Conservation (phyloP, 768 basidiomycete species). For the Pluteus cervinus region DNA sequence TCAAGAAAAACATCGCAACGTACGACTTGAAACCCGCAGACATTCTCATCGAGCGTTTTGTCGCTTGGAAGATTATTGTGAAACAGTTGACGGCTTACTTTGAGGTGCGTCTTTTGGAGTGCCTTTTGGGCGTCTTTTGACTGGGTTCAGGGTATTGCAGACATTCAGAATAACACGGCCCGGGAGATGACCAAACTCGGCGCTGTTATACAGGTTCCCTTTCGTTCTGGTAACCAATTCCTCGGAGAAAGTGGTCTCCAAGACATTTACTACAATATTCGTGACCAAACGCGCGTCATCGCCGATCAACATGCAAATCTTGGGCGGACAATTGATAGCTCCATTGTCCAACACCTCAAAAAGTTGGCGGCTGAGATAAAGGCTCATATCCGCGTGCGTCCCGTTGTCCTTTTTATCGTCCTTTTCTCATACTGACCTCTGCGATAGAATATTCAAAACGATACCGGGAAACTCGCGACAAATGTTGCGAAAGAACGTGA, state of each 20-base stretch:
- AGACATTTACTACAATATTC: slow-evolving; percentile 88
- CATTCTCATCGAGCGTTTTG: slow-evolving; percentile 92
- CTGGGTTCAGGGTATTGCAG: slow-evolving; percentile 42
- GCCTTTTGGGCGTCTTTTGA: neutral
- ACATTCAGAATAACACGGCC: slow-evolving; percentile 94
- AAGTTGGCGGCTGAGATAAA: slow-evolving; percentile 95
- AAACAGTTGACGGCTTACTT: slow-evolving; percentile 95
- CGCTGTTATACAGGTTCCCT: slow-evolving; percentile 95
- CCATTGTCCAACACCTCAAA: slow-evolving; percentile 96
- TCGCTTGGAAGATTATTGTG: slow-evolving; percentile 94
- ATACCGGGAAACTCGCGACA: slow-evolving; percentile 88
- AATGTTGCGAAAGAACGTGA: slow-evolving; percentile 93
- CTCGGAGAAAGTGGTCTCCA: slow-evolving; percentile 96
- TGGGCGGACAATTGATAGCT: slow-evolving; percentile 92
- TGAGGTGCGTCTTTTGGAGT: slow-evolving; percentile 35
- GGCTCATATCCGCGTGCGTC: slow-evolving; percentile 85
- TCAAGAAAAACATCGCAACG: slow-evolving; percentile 90
- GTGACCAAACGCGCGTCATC: slow-evolving; percentile 89
- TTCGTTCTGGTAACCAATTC: slow-evolving; percentile 93
- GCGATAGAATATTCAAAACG: slow-evolving; percentile 83
- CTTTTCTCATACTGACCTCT: neutral
- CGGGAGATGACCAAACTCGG: slow-evolving; percentile 90
- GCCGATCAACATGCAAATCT: slow-evolving; percentile 97
- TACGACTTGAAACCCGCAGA: slow-evolving; percentile 91
- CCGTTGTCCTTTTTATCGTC: neutral